Base-by-base conservation (phyloP, 2,329 filamentous ascomycete genomes). In the Botrytis squamosa region DNA sequence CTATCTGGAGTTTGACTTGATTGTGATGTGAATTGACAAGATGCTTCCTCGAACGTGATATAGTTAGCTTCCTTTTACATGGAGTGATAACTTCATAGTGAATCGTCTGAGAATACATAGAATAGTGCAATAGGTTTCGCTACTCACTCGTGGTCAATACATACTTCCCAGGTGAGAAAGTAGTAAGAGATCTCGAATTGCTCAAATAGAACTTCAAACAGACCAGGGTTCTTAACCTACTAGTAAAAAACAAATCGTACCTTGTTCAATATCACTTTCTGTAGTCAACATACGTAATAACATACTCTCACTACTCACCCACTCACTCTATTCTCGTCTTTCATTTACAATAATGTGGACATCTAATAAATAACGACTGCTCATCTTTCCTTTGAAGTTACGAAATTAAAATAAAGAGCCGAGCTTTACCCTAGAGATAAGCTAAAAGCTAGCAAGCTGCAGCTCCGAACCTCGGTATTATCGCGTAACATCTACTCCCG, bases 401-500 rank as follows among this genome's bases (percentile, higher is more conserved):
- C 60, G 60, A 63, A 63, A 63, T 63, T 36, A 42, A 63, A 25
- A 33, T 36, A 36, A 44, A 66, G 20, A 66, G 14, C 42, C 64
- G 46, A 52, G 18, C 14, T 36, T 38, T 55, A 66, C 42, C 64
- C 62, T 12, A 18, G 25, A 57, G 33, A 22, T 20, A 33, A 57
- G 49, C 40, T 65, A 52, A 64, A 68, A 57, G 49, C 66, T 57
- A 64, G 25, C 36, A 25, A 62, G 40, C 33, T 59, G 22, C 55
- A 71, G 38, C 70, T 72, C 70, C 70, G 70, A 72, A 8, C 70
- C 70, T 72, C 70, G 70, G 70, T 57, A 72, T 38, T 46, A 57
- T 72, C 60, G 60, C 46, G 70, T 72, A 55, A 72, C 60, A 44
- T 67, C 59, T 49, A 66, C 64, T 52, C 20, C 44, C 20, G 42